These are phyloP conservation scores for Odontarrhena argentea DNA, from an alignment of 345 rosid genomes.

Conservation along the genomic window DNA sequence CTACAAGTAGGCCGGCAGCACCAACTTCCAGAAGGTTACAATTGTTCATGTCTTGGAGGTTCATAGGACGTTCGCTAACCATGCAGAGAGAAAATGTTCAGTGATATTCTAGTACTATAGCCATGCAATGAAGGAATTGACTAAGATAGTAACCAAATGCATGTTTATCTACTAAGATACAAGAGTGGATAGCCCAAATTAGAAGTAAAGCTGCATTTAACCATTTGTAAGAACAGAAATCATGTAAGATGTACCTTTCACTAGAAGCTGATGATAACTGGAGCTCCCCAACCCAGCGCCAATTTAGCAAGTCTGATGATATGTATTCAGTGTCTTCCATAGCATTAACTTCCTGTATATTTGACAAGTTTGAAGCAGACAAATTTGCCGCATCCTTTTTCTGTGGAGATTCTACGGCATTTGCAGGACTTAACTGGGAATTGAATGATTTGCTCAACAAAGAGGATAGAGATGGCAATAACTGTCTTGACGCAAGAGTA, in stretches of 20 bases:
- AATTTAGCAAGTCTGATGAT: conserved; percentile 73
- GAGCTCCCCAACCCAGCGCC: conserved; percentile 88
- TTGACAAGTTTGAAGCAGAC: conserved; percentile 67
- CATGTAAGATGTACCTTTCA: conserved; percentile 63
- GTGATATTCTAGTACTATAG: conserved; percentile 22
- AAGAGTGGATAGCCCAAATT: conserved; percentile 12
- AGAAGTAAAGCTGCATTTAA: conserved; percentile 16
- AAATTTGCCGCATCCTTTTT: conserved; percentile 59
- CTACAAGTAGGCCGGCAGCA: conserved; percentile 93
- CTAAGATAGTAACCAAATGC: conserved; percentile 5
- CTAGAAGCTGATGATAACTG: conserved; percentile 52
- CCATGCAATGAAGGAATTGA: conserved; percentile 15
- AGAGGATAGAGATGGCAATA: conserved; percentile 78
- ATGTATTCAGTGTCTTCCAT: conserved; percentile 70
- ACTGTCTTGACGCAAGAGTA: conserved; percentile 73
- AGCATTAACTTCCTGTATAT: conserved; percentile 60
- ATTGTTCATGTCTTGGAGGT: conserved; percentile 67
- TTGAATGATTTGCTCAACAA: conserved; percentile 84
- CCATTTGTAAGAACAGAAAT: conserved; percentile 24
- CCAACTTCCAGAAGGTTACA: conserved; percentile 89
- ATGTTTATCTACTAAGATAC: conserved; percentile 19
- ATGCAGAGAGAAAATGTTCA: conserved; percentile 28
- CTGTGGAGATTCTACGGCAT: conserved; percentile 63
- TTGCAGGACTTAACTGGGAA: conserved; percentile 74
- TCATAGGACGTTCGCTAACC: conserved; percentile 53